Percentiles rank a stretch among this genome's conserved stretches.
Conservation (phyloP, 345 rosid genomes). For the Luvunga scandens region DNA sequence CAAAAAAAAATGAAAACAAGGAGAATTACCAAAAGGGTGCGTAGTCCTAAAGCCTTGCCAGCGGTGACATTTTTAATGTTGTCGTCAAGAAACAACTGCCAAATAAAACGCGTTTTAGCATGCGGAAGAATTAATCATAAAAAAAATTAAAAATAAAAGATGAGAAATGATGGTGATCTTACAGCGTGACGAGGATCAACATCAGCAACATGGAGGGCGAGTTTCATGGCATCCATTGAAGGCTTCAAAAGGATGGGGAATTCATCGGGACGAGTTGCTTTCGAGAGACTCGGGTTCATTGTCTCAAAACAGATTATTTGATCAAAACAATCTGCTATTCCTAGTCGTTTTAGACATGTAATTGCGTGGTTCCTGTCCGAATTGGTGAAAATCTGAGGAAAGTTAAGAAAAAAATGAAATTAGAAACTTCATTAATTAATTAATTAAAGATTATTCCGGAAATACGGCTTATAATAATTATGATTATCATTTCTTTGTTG, state of each 20-base stretch:
- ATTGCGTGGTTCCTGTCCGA: constrained; percentile 82
- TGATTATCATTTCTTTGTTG: neutral
- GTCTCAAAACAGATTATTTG: constrained; percentile 88
- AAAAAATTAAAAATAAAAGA: neutral
- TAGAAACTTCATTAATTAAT: neutral
- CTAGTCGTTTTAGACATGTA: constrained; percentile 49
- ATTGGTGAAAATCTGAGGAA: constrained; percentile 73
- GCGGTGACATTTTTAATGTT: constrained; percentile 63
- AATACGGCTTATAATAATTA: neutral
- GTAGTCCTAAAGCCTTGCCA: constrained; percentile 72
- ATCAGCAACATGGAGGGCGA: constrained; percentile 55
- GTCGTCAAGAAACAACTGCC: constrained; percentile 81
- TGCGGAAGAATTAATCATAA: neutral
- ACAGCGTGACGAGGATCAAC: constrained; percentile 76
- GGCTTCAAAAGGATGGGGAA: constrained; percentile 81
- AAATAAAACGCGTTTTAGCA: neutral
- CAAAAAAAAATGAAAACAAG: neutral
- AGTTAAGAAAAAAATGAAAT: neutral
- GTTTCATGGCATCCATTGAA: constrained; percentile 68
- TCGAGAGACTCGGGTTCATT: constrained; percentile 72
- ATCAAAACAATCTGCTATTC: constrained; percentile 76
- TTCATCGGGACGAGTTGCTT: constrained; percentile 61
- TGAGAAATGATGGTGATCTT: neutral
- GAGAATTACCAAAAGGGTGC: constrained; percentile 58
- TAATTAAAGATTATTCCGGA: neutral